A percentile compares a stretch with the other conserved stretches of the same genome.
These are phyloP conservation scores for Ceratocystis variospora DNA, from an alignment of 2,329 filamentous ascomycete species.

Conservation along the genomic window DNA sequence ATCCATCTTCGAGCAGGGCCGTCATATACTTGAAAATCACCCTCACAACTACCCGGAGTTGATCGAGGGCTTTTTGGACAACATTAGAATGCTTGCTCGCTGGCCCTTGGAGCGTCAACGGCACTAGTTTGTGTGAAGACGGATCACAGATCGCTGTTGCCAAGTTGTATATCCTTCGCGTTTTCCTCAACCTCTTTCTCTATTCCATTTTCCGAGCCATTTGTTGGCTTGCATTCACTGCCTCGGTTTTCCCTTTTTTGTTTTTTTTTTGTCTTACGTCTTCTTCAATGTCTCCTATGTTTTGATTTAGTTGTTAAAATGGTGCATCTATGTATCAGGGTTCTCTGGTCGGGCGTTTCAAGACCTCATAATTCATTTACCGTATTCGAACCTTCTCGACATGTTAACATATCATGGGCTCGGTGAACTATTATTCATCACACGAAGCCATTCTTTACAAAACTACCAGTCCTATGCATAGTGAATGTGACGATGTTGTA, in stretches of 20 bases:
- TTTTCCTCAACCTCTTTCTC: neutral
- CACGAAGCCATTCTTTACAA: too few relatives aligned
- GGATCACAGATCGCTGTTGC: neutral
- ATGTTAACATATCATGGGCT: too few relatives aligned
- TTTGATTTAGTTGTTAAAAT: neutral
- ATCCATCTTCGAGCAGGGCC: constrained; percentile 52
- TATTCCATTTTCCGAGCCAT: neutral
- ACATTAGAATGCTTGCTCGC: constrained; percentile 48
- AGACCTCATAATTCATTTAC: neutral
- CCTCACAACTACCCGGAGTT: constrained; percentile 51
- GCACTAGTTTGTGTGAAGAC: neutral
- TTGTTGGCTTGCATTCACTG: neutral
- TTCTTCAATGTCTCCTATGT: neutral
- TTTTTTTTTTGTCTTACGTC: constrained; percentile 1
- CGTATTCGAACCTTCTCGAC: too few relatives aligned
- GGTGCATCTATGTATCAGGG: neutral
- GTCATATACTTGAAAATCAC: constrained; percentile 36
- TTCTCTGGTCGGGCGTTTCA: neutral
- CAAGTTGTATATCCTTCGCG: neutral
- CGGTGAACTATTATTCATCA: too few relatives aligned
- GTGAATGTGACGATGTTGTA: too few relatives aligned
- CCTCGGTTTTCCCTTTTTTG: neutral
- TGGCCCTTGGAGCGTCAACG: neutral
- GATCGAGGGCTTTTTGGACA: constrained; percentile 62
- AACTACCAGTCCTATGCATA: neutral